Conservation (phyloP, 768 basidiomycete species). For the Mrakia gelida region DNA sequence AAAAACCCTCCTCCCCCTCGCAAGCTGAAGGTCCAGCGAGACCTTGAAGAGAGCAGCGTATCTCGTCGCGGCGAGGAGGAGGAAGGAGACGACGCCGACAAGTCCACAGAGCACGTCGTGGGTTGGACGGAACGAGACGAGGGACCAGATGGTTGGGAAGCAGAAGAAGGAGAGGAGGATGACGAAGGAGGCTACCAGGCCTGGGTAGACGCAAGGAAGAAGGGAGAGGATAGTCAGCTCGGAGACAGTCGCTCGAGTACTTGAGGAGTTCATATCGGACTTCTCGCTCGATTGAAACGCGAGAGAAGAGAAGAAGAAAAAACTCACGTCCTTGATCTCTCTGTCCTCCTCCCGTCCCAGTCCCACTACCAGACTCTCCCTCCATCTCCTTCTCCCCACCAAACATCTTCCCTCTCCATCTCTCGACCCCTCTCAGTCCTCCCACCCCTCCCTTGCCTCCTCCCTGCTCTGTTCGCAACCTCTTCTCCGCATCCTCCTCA, state of each 20-base stretch:
- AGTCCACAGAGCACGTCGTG: neutral
- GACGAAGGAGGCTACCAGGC: neutral
- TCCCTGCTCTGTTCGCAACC: neutral
- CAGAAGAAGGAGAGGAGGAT: neutral
- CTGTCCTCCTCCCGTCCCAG: neutral
- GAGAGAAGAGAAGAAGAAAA: neutral
- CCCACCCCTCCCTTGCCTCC: neutral
- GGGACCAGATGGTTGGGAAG: neutral
- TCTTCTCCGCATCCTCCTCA: neutral
- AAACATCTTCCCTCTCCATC: conserved; percentile 8
- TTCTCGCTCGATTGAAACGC: neutral
- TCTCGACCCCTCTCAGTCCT: neutral
- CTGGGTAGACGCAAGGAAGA: neutral
- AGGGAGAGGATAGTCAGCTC: neutral
- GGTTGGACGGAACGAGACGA: neutral
- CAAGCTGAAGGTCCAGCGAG: neutral
- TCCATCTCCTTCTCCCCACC: neutral
- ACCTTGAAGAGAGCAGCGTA: conserved; percentile 8
- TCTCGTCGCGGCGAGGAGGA: neutral
- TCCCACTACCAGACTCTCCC: no score
- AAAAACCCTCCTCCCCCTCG: neutral
- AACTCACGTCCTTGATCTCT: conserved; percentile 8
- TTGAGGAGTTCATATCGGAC: neutral
- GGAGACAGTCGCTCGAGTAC: no score
- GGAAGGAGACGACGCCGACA: neutral